Evolutionary conservation across 306 rosid species (phyloP), one percentile per base, ranked within the genome.

Genomic region (Clitoria ternatea): DNA sequence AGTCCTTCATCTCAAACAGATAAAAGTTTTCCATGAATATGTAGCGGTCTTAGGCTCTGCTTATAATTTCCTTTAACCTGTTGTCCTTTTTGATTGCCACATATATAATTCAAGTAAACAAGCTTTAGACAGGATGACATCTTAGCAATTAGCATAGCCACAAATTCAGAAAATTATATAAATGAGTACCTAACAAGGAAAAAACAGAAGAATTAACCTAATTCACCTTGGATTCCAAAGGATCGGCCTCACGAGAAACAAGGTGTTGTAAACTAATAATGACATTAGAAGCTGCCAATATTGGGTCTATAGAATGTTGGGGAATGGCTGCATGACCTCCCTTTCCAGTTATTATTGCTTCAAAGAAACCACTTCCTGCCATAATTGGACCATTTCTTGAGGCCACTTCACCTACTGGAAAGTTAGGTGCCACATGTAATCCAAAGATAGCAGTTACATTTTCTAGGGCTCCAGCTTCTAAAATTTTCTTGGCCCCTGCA

Each of bases 261-360:
- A 68, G 48, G 18, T 49, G 33, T 33, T 68, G 73, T 35, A 68
- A 20, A 37, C 62, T 68, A 50, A 50, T 1, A 33, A 68, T 22
- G 5, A 50, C 62, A 50, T 49, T 49, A 49, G 62, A 19, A 33
- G 73, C 73, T 0, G 73, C 73, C 62, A 68, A 33, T 1, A 68
- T n/a, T 0, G 73, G 73, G 49, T 68, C 73, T 3, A 68, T 49
- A n/a, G 73, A 11, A 49, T 7, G 22, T 2, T 68, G 73, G 26
- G 73, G 62, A 20, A 33, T 1, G 22, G 73, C 73, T 20, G 50
- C 73, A 50, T 68, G 73, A n/a, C 73, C 73, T 33, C 73, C 62
- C 24, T 50, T 68, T 35, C 73, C 73, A 22, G 4, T 68, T 35
- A 68, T 50, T 6, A 0, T 50, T 19, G 73, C 73, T 49, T 68